Conservation (phyloP, 192 early-diverging fungal species). For the Coemansia sp. region DNA sequence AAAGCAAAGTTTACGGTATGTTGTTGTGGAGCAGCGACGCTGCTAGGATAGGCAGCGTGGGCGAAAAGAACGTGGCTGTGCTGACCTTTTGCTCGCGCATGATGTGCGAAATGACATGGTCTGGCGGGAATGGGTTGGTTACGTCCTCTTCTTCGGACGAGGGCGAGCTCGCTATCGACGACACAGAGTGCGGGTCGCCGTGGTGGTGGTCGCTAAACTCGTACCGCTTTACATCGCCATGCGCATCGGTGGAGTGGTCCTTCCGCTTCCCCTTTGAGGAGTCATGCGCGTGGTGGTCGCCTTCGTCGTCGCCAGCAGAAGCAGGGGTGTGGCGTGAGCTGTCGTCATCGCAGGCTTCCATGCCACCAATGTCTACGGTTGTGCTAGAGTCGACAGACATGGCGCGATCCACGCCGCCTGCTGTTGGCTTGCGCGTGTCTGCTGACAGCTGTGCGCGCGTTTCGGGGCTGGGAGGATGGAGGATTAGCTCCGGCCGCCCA, state of each 20-base stretch:
- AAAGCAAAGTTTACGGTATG: slow-evolving; percentile 9
- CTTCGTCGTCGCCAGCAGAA: background rate
- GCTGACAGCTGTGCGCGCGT: slow-evolving; percentile 31
- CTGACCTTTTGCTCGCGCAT: slow-evolving; percentile 56
- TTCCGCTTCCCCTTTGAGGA: slow-evolving; percentile 41
- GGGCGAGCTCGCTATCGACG: slow-evolving; percentile 26
- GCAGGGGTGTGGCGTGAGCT: background rate
- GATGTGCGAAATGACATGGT: slow-evolving; percentile 54
- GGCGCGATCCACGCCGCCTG: slow-evolving; percentile 9
- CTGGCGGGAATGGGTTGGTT: slow-evolving; percentile 50
- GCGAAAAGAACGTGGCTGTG: slow-evolving; percentile 55
- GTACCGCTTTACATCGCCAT: slow-evolving; percentile 51
- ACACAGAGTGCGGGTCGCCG: slow-evolving; percentile 38
- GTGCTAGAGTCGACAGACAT: slow-evolving; percentile 31
- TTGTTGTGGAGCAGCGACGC: slow-evolving; percentile 49
- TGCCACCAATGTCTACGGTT: slow-evolving; percentile 19
- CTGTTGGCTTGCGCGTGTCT: slow-evolving; percentile 25
- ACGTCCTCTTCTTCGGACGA: slow-evolving; percentile 49
- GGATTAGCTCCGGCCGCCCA: slow-evolving; percentile 43
- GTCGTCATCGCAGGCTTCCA: slow-evolving; percentile 17
- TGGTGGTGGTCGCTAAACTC: slow-evolving; percentile 54
- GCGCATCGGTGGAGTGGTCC: slow-evolving; percentile 18
- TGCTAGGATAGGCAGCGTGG: slow-evolving; percentile 51
- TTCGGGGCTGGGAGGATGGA: slow-evolving; percentile 43
- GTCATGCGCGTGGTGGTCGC: background rate